A percentile compares a stretch with the other conserved stretches of the same genome.
Conservation (phyloP, 202 grass and related monocot species). For the Eragrostis tef region DNA sequence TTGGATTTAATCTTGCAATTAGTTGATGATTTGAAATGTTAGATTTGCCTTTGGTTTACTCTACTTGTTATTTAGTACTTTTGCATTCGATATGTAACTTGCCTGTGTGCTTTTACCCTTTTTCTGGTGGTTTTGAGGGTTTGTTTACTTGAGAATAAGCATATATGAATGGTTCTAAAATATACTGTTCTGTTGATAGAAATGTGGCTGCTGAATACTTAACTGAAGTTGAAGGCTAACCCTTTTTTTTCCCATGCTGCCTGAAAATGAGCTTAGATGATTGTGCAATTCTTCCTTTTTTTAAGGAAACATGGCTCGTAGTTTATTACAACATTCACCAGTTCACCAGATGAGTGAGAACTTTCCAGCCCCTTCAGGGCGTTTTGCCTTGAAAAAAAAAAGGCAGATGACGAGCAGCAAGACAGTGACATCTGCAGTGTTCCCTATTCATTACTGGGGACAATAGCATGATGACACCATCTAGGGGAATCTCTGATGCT, state of each 20-base stretch:
- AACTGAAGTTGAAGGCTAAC: too few relatives aligned
- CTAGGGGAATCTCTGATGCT: conserved; percentile 48
- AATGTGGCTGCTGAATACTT: too few relatives aligned
- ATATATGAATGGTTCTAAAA: too few relatives aligned
- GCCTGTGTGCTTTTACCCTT: not conserved
- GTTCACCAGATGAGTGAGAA: not conserved
- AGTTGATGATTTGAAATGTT: not conserved
- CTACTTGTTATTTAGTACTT: not conserved
- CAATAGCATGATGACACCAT: conserved; percentile 31
- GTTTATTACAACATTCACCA: not conserved
- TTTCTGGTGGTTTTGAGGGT: not conserved
- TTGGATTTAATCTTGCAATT: not conserved
- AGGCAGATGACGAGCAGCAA: conserved; percentile 28
- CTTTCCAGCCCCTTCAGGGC: too few relatives aligned
- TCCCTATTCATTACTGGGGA: not conserved
- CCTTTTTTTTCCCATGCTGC: too few relatives aligned
- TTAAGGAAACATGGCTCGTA: not conserved
- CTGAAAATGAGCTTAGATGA: not conserved
- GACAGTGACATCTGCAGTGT: conserved; percentile 38
- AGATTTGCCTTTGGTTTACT: not conserved
- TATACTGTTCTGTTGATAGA: too few relatives aligned
- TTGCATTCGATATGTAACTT: not conserved
- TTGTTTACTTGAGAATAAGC: not conserved
- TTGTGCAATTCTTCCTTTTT: not conserved
- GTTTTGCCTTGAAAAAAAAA: too few relatives aligned